Evolutionary conservation across 495 filamentous ascomycete genomes (phyloP).

Genomic region (Penicillium bovifimosum): DNA sequence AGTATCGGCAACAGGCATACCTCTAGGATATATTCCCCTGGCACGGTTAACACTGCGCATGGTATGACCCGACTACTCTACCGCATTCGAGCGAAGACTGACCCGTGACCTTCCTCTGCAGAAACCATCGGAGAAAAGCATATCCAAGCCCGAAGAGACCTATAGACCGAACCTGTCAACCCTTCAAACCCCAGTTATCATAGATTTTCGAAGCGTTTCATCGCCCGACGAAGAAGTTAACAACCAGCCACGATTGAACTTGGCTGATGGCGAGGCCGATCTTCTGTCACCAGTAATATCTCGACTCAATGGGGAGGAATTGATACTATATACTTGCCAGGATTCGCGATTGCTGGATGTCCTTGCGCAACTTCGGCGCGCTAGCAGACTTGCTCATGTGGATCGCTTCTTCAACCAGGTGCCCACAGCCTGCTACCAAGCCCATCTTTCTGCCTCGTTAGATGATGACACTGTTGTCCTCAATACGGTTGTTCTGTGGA

Average conservation of each 20-base stretch:
- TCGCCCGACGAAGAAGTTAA: not conserved
- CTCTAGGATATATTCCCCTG: conserved; percentile 35
- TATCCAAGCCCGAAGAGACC: not conserved
- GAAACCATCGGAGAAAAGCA: conserved; percentile 12
- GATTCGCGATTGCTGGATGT: conserved; percentile 18
- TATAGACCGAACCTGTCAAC: not conserved
- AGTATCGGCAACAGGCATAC: conserved; percentile 17
- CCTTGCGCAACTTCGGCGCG: conserved; percentile 19
- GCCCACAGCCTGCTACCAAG: conserved; percentile 33
- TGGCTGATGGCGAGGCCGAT: conserved; percentile 3
- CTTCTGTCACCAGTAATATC: conserved; percentile 16
- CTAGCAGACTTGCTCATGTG: conserved; percentile 17
- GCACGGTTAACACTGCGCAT: conserved; percentile 29
- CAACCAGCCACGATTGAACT: not conserved
- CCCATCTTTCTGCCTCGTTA: conserved; percentile 16
- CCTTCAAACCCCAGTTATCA: conserved; percentile 18
- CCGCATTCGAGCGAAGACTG: not conserved
- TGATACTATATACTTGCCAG: conserved; percentile 17
- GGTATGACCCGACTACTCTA: conserved; percentile 21
- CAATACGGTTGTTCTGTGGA: conserved; percentile 33
- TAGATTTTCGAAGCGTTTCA: conserved; percentile 5
- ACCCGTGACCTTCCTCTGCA: conserved; percentile 12
- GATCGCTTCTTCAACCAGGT: conserved; percentile 21
- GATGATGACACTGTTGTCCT: conserved; percentile 21
- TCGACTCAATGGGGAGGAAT: conserved; percentile 5